These are phyloP conservation scores for Colletotrichum ledebouriae DNA, from an alignment of 2,329 filamentous ascomycete genomes.

Conservation along the genomic window DNA sequence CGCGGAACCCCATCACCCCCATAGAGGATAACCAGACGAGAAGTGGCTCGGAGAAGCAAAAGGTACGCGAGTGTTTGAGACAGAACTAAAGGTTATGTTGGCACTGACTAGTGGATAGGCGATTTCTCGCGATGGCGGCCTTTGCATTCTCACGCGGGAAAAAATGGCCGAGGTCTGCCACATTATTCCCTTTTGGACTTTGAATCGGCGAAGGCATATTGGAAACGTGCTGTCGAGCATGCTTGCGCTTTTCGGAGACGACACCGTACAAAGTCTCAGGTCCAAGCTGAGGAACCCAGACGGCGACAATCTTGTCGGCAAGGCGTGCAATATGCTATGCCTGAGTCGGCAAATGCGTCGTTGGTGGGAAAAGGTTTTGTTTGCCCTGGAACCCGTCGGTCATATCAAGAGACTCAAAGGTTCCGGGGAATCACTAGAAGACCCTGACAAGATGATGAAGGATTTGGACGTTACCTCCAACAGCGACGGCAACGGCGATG, in stretches of 20 bases:
- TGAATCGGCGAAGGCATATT: neutral
- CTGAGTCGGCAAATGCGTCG: neutral
- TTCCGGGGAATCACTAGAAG: neutral
- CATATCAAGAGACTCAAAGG: neutral
- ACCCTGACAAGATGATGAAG: neutral
- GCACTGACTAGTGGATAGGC: neutral
- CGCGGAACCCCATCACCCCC: too few relatives aligned
- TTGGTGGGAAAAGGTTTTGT: neutral
- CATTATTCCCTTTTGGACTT: neutral
- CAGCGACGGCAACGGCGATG: neutral
- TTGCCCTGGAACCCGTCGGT: neutral
- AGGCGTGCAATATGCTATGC: neutral
- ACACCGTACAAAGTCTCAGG: too few relatives aligned
- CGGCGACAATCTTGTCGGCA: neutral
- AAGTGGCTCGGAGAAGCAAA: neutral
- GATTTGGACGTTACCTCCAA: neutral
- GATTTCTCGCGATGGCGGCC: neutral
- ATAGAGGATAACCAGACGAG: too few relatives aligned
- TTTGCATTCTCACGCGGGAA: neutral
- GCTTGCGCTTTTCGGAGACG: neutral
- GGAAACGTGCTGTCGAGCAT: fast-evolving
- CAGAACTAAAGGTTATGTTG: neutral
- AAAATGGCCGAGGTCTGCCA: neutral
- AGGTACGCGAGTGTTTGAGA: neutral
- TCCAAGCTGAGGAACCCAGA: neutral